Conservation (phyloP, 176 grass and related monocot species). For the Hsuehochloa calcarea region DNA sequence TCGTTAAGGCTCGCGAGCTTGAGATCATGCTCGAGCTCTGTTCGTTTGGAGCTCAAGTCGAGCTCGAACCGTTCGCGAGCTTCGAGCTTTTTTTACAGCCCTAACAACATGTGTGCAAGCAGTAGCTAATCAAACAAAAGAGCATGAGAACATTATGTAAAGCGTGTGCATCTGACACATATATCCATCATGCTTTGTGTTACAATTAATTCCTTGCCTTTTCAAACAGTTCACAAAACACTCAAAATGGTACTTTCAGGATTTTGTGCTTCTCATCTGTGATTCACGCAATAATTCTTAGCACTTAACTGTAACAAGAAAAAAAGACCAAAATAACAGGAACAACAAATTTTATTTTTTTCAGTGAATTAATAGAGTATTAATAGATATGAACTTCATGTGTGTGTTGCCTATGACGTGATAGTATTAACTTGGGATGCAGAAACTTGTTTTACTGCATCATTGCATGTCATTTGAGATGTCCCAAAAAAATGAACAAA, state of each 20-base stretch:
- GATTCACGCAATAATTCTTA: background rate
- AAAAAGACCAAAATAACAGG: background rate
- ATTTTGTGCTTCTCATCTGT: background rate
- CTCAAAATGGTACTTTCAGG: background rate
- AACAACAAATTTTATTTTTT: background rate
- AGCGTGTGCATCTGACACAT: conserved; percentile 6
- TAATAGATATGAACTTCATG: background rate
- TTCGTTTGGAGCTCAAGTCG: no score
- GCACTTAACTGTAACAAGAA: background rate
- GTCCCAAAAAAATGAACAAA: background rate
- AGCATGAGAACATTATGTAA: conserved; percentile 14
- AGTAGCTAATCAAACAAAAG: conserved; percentile 4
- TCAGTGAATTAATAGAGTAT: conserved; percentile 6
- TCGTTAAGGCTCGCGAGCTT: no score
- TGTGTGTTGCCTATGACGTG: background rate
- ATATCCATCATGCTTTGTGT: background rate
- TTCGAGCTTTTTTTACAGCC: no score
- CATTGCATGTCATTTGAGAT: background rate
- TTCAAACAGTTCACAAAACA: background rate
- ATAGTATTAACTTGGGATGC: background rate
- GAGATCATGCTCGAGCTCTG: no score
- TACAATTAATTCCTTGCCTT: background rate
- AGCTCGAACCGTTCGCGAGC: no score
- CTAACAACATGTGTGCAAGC: background rate
- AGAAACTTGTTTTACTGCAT: no score